Percentiles rank a stretch among this genome's conserved stretches.
phyloP scores from a whole-genome alignment of 169 alveolate genomes.

The Perkinsus chesapeaki region DNA sequence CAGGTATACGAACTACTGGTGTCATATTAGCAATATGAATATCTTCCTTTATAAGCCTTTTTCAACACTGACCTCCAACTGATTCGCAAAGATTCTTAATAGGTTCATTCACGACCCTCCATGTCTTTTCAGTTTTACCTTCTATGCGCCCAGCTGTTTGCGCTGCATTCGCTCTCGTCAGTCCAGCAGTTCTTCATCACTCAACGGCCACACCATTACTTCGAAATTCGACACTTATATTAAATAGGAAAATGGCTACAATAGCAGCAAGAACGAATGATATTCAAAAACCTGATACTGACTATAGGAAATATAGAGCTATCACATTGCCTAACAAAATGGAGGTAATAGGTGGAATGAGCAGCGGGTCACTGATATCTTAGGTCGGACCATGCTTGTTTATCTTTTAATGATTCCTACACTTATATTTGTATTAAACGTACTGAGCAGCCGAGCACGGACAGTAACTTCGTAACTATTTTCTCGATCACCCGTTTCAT shows the following conservation, averaged over 20 bases:
- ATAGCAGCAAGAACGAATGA: not conserved
- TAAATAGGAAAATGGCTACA: not conserved
- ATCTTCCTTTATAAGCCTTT: no score
- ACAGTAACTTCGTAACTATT: no score
- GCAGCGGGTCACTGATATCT: not conserved
- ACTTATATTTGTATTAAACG: no score
- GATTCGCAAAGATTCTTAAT: no score
- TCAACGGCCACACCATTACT: not conserved
- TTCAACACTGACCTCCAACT: no score
- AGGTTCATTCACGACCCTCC: no score
- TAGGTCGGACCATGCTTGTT: not conserved
- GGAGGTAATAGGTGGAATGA: not conserved
- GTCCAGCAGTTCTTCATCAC: not conserved
- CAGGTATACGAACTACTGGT: no score
- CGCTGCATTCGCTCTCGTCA: not conserved
- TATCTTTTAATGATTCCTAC: not conserved
- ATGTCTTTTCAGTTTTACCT: not conserved
- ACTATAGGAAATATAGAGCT: slow-evolving; percentile 25
- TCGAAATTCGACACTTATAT: not conserved
- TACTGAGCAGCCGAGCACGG: no score
- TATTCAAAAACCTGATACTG: slow-evolving; percentile 25
- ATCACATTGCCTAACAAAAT: slow-evolving; percentile 38
- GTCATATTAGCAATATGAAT: no score
- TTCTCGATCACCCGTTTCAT: no score
- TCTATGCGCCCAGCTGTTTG: not conserved